These are phyloP conservation scores for Medicago ruthenica DNA, from an alignment of 306 rosid genomes.

Conservation along the genomic window DNA sequence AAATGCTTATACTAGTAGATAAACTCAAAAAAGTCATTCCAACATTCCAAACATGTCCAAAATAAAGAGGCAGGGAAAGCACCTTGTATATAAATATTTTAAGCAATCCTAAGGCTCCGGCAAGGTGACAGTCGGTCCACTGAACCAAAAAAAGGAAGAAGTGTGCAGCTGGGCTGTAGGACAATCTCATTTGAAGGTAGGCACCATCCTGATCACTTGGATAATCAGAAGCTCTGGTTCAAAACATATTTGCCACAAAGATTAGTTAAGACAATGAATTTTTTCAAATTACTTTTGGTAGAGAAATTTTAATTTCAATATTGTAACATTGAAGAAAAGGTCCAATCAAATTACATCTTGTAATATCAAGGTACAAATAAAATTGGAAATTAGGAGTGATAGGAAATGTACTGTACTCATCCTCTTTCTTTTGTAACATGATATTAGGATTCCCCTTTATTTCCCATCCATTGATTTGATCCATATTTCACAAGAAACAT, in stretches of 20 bases:
- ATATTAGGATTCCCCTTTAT: too few species aligned
- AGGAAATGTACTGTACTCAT: constrained; percentile 5
- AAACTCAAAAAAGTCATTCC: not conserved
- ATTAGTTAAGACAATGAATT: not conserved
- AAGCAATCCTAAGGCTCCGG: constrained; percentile 88
- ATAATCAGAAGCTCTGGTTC: constrained; percentile 79
- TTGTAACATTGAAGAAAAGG: constrained; percentile 10
- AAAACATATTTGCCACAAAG: constrained; percentile 31
- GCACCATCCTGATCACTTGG: constrained; percentile 72
- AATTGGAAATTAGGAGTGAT: constrained; percentile 21
- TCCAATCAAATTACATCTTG: not conserved
- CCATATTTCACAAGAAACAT: not conserved
- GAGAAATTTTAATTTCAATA: constrained; percentile 23
- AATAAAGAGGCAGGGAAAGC: constrained; percentile 22
- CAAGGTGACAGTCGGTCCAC: constrained; percentile 90
- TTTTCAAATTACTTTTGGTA: not conserved
- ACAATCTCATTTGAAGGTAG: constrained; percentile 88
- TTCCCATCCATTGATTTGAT: not conserved
- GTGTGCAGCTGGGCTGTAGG: constrained; percentile 81
- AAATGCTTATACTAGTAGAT: not conserved
- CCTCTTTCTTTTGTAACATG: not conserved
- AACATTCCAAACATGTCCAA: too few species aligned
- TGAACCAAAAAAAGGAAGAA: constrained; percentile 78
- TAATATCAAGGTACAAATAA: not conserved
- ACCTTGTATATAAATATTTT: constrained; percentile 88